Conservation (phyloP, 176 grass and related monocot genomes). For the Bolboschoenus planiculmis region DNA sequence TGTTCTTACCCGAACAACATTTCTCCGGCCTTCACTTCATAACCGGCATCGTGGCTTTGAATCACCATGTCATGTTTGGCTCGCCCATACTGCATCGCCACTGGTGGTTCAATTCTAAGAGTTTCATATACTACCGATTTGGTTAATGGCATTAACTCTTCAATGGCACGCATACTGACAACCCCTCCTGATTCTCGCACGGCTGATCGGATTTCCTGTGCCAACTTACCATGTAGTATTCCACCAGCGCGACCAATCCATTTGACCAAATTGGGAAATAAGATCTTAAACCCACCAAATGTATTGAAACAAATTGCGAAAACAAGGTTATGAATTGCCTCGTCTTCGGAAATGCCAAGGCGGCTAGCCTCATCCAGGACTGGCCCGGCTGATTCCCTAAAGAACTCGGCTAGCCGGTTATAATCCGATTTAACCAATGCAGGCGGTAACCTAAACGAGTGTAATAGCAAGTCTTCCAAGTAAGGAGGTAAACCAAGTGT, state of each 20-base stretch:
- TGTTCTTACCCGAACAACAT: slow-evolving; percentile 67
- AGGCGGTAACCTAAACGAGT: slow-evolving; percentile 75
- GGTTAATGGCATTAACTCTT: slow-evolving; percentile 81
- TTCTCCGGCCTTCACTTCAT: slow-evolving; percentile 80
- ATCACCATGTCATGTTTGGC: slow-evolving; percentile 95
- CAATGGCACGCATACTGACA: slow-evolving; percentile 51
- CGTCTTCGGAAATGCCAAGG: slow-evolving; percentile 61
- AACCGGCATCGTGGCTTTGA: slow-evolving; percentile 85
- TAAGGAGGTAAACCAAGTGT: slow-evolving; percentile 69
- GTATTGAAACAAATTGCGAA: slow-evolving; percentile 98
- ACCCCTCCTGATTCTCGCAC: slow-evolving; percentile 40
- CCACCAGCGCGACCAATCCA: slow-evolving; percentile 80
- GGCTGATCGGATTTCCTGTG: slow-evolving; percentile 65
- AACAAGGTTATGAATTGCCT: slow-evolving; percentile 88
- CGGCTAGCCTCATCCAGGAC: slow-evolving; percentile 72
- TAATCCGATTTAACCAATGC: slow-evolving; percentile 75
- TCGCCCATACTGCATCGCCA: slow-evolving; percentile 83
- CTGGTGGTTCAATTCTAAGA: slow-evolving; percentile 85
- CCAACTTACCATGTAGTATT: slow-evolving; percentile 48
- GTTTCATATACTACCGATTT: slow-evolving; percentile 92
- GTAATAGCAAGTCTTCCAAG: slow-evolving; percentile 71
- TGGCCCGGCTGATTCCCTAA: slow-evolving; percentile 39
- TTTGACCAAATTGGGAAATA: slow-evolving; percentile 71
- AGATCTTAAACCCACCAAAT: slow-evolving; percentile 76
- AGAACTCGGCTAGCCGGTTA: slow-evolving; percentile 65